These are phyloP conservation scores for Monosporascus sp. DNA, from an alignment of 2,329 filamentous ascomycete species.

Conservation along the genomic window DNA sequence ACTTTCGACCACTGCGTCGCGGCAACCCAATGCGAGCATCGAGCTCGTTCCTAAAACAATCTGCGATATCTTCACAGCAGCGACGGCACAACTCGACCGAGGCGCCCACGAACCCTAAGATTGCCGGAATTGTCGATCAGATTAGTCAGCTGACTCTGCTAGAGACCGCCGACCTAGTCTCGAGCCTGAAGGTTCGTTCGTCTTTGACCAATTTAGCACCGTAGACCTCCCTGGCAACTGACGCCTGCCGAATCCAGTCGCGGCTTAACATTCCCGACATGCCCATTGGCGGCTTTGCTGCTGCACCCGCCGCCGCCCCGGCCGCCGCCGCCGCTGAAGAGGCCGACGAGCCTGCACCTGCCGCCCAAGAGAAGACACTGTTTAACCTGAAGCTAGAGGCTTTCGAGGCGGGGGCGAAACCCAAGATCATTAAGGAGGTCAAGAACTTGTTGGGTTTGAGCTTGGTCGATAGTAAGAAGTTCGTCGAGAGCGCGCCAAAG, in stretches of 20 bases:
- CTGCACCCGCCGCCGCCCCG: constrained; percentile 55
- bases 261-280: constrained; percentile 97
- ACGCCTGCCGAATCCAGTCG: constrained; percentile 47
- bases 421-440: constrained; percentile 99
- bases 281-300: constrained; percentile 86
- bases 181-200: constrained; percentile 77
- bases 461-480: constrained; percentile 99
- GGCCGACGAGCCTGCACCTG: constrained; percentile 81
- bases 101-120: constrained; percentile 77
- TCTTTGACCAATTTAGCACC: background rate
- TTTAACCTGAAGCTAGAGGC: constrained; percentile 94
- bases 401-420: constrained; percentile 84
- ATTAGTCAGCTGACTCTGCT: constrained; percentile 97
- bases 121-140: constrained; percentile 90
- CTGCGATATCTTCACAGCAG: constrained; percentile 42
- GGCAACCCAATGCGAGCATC: constrained; percentile 41
- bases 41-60: constrained; percentile 37
- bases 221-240: constrained; percentile 7
- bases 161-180: constrained; percentile 94
- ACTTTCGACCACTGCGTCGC: constrained; percentile 56
- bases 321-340: constrained; percentile 67
- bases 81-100: constrained; percentile 89
- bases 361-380: constrained; percentile 90
- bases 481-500: constrained; percentile 97
- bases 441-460: constrained; percentile 92